Evolutionary conservation across 768 basidiomycete species (phyloP).

Genomic region (Boletus patriciae): DNA sequence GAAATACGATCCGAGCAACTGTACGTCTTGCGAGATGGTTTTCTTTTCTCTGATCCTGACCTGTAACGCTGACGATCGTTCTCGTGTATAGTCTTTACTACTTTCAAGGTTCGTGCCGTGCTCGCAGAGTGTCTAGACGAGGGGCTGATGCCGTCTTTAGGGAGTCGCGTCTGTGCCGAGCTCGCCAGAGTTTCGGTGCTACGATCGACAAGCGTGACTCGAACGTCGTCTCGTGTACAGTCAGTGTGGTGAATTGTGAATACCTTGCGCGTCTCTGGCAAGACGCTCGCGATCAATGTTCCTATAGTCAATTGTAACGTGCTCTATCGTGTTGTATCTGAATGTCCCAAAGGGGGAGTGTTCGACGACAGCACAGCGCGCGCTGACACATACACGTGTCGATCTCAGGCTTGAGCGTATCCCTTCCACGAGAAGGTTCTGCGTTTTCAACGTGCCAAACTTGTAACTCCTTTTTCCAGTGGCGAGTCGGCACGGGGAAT

Average conservation of each 20-base stretch:
- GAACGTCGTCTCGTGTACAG: background rate
- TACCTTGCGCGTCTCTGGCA: background rate
- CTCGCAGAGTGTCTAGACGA: background rate
- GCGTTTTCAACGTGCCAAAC: no score
- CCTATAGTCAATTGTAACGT: slow-evolving; percentile 33
- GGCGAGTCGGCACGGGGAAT: no score
- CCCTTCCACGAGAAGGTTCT: no score
- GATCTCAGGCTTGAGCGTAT: no score
- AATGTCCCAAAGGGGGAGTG: no score
- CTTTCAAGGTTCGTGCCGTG: slow-evolving; percentile 10
- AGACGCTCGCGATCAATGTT: background rate
- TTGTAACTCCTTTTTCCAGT: no score
- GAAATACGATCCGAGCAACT: slow-evolving; percentile 18
- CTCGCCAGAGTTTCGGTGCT: slow-evolving; percentile 3
- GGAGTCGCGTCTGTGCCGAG: slow-evolving; percentile 6
- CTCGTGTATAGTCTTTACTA: slow-evolving; percentile 13
- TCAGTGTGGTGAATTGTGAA: background rate
- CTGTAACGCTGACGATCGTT: background rate
- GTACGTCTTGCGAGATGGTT: background rate
- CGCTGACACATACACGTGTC: no score
- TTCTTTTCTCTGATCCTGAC: no score
- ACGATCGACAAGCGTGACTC: background rate
- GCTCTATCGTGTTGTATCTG: background rate
- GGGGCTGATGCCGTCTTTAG: background rate
- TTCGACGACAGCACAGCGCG: background rate